A percentile compares a stretch with the other conserved stretches of the same genome.
Conservation (phyloP, 2,329 filamentous ascomycete species). For the Phialemonium atrogriseum region DNA sequence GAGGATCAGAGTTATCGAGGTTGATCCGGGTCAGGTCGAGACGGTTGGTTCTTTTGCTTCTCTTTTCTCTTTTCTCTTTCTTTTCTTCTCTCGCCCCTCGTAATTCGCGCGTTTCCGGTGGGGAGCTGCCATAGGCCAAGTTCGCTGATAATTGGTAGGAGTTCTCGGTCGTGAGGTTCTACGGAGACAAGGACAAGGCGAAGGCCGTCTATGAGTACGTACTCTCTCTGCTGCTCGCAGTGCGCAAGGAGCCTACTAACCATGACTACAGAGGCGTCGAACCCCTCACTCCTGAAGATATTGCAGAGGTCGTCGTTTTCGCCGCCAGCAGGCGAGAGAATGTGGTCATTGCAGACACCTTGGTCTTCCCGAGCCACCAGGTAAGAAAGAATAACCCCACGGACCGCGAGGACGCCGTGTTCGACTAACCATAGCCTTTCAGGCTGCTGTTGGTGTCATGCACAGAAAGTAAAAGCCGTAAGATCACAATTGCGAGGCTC, state of each 20-base stretch:
- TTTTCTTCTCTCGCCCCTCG: too few species aligned
- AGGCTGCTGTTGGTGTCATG: constrained; percentile 23
- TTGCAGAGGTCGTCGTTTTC: constrained; percentile 87
- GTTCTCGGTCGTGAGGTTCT: constrained; percentile 81
- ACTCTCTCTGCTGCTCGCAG: not conserved
- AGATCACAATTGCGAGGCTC: too few species aligned
- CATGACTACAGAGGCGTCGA: constrained; percentile 57
- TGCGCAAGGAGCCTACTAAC: not conserved
- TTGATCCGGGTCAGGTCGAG: constrained; percentile 90
- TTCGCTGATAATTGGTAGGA: constrained; percentile 44
- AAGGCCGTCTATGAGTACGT: constrained; percentile 79
- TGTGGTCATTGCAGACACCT: constrained; percentile 78
- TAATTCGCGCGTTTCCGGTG: too few species aligned
- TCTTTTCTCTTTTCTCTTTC: not conserved
- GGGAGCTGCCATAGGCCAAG: too few species aligned
- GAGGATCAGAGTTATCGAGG: constrained; percentile 73
- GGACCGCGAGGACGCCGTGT: not conserved
- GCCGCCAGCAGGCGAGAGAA: constrained; percentile 78
- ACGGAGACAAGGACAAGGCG: constrained; percentile 81
- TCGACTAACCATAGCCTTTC: constrained; percentile 4
- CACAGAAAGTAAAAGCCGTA: constrained; percentile 23
- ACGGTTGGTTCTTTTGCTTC: constrained; percentile 43
- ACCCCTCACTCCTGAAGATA: constrained; percentile 80
- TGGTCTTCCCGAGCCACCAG: constrained; percentile 87
- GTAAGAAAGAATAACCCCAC: constrained; percentile 39